Evolutionary conservation across 345 rosid genomes (phyloP), one percentile per base, ranked within the genome.

Genomic region (Euclidium syriacum): DNA sequence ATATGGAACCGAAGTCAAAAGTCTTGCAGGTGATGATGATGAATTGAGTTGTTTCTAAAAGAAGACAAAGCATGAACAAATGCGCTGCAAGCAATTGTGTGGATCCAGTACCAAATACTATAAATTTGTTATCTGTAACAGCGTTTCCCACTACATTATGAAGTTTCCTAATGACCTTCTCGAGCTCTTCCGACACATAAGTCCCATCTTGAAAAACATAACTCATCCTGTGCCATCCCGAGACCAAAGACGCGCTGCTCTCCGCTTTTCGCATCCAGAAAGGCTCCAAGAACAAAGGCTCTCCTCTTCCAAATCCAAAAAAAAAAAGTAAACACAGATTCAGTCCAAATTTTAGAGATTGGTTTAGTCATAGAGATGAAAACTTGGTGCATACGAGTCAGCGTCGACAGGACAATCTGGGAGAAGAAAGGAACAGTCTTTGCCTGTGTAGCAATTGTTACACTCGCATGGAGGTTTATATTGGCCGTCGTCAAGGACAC

Each of bases 71-170:
- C 87, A 53, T 72, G 82, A 35, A 77, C 86, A 7, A 87, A 84
- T 3, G 91, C n/a, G n/a, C 91, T 61, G 68, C 77, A 16, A 90
- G 80, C 49, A 90, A 77, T 14, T 85, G 88, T 35, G 88, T 85
- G 2, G 84, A 74, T 35, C 97, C 95, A 6, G 65, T 73, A 14
- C 96, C 95, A 27, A 81, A 84, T 7, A 80, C 2, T 4, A 86
- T 42, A 18, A 34, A 84, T 69, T 68, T 80, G 27, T 78, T 72
- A 0, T 78, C 66, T 3, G 91, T 74, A 4, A 74, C 64, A 25
- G 94, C 88, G 38, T 84, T 84, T 52, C 91, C 87, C 5, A 80
- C 78, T 16, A 32, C 5, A 33, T 60, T 40, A 51, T 89, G 96
- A n/a, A 86, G 57, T 22, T 70, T 63, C 5, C 80, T 75, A 67